Base-by-base conservation (phyloP, 202 grass and related monocot genomes). In the Zizania palustris region DNA sequence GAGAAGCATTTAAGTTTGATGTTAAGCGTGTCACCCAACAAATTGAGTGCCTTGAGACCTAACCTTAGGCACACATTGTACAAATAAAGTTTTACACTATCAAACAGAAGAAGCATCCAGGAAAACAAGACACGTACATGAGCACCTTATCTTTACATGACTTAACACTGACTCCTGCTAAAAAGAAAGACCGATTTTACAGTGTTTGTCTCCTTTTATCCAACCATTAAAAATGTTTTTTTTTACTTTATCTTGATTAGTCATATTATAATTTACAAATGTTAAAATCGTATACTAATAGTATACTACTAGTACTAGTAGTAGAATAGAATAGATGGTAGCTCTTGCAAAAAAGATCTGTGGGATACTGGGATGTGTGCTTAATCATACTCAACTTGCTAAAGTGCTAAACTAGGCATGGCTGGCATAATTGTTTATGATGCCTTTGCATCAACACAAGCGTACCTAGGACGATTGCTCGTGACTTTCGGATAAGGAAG, bases 401-500 rank as follows among this genome's bases (percentile, higher is more conserved):
- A n/a, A n/a, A n/a, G n/a, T 61, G 82, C 77, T 72, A 88, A 77
- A 66, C 82, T 61, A 77, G 63, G 82, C 66, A 73, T 65, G 81
- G 72, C 60, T 81, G 66, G 82, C 83, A 85, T 81, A 77, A 73
- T 88, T 88, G 43, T 85, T 79, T 88, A 85, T 88, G 50, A 81
- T 72, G 82, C 50, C 59, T 77, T 81, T 81, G 72, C 86, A 77
- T 62, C 71, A 67, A 69, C 65, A 44, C 77, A 51, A 51, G 53
- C 82, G 76, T 88, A 58, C 72, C 77, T 77, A 53, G 71, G 71
- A 88, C 61, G 81, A 72, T 67, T 81, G 81, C 77, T 58, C 69
- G 44, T 54, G 11, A 51, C 53, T 77, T 88, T 66, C 16, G 72
- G 82, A 88, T 80, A 72, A 84, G 48, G 42, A 81, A 80, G 48